These are phyloP conservation scores for Saccharata proteae DNA, from an alignment of 2,329 filamentous ascomycete genomes.

Conservation along the genomic window DNA sequence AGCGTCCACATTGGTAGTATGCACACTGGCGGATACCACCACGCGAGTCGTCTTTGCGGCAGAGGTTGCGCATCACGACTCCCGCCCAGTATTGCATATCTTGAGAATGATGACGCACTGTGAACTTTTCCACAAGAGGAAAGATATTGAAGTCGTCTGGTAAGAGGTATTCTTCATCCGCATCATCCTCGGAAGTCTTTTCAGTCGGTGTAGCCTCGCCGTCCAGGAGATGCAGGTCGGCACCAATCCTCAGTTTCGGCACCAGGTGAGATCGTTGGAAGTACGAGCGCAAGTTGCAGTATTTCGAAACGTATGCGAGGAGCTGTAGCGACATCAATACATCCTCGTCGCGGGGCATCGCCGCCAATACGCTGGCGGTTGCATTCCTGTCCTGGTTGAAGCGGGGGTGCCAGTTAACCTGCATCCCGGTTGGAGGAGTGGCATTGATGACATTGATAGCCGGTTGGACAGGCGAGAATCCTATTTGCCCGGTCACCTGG, in stretches of 20 bases:
- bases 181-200: constrained; percentile 46
- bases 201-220: constrained; percentile 41
- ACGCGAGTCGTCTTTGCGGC: constrained; percentile 89
- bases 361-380: constrained; percentile 61
- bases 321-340: constrained; percentile 96
- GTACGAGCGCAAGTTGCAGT: constrained; percentile 89
- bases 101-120: constrained; percentile 82
- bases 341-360: constrained; percentile 94
- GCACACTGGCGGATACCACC: constrained; percentile 95
- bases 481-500: constrained; percentile 55
- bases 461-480: constrained; percentile 62
- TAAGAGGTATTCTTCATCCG: constrained; percentile 77
- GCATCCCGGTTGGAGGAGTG: constrained; percentile 59
- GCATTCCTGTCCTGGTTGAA: constrained; percentile 68
- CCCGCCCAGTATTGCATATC: constrained; percentile 99
- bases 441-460: constrained; percentile 53
- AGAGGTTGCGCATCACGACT: constrained; percentile 97
- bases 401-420: constrained; percentile 60
- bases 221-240: constrained; percentile 70
- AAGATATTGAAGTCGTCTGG: constrained; percentile 98
- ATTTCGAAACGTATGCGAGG: constrained; percentile 95
- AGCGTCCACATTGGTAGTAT: constrained; percentile 96
- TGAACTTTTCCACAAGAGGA: constrained; percentile 95
- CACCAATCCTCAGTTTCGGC: constrained; percentile 78
- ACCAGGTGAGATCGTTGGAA: constrained; percentile 94